Conservation (phyloP, 192 early-diverging fungal genomes). For the Coemansia sp. region DNA sequence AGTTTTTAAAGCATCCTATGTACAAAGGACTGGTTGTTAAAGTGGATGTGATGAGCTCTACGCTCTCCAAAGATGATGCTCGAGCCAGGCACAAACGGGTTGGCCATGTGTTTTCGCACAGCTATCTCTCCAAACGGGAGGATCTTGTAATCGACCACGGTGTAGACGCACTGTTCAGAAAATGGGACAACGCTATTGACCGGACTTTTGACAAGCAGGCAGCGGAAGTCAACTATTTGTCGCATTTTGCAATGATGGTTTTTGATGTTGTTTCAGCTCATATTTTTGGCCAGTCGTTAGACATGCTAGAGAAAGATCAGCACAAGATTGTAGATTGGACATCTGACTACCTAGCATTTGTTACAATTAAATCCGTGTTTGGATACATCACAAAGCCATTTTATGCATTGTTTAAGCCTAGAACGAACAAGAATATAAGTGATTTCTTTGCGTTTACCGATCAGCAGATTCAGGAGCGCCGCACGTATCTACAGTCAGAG, state of each 20-base stretch:
- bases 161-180: constrained; percentile 17
- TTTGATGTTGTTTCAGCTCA: constrained; percentile 29
- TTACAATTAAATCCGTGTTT: neutral
- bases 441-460: constrained; percentile 31
- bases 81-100: constrained; percentile 3
- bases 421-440: constrained; percentile 7
- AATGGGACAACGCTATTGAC: constrained; percentile 20
- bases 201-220: neutral
- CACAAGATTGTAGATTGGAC: constrained; percentile 24
- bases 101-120: constrained; percentile 4
- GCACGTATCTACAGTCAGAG: neutral
- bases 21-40: constrained; percentile 23
- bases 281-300: constrained; percentile 34
- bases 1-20: constrained; percentile 27
- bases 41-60: constrained; percentile 9
- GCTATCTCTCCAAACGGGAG: constrained; percentile 18
- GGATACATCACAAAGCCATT: neutral
- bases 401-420: neutral
- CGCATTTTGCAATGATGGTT: constrained; percentile 18
- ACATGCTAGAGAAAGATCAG: constrained; percentile 17
- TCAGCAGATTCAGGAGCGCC: constrained; percentile 20
- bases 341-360: constrained; percentile 10
- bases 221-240: constrained; percentile 18
- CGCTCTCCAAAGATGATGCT: neutral
- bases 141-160: constrained; percentile 28